phyloP scores from a whole-genome alignment of 2,329 filamentous ascomycete genomes.

The Epichloe bromicola region DNA sequence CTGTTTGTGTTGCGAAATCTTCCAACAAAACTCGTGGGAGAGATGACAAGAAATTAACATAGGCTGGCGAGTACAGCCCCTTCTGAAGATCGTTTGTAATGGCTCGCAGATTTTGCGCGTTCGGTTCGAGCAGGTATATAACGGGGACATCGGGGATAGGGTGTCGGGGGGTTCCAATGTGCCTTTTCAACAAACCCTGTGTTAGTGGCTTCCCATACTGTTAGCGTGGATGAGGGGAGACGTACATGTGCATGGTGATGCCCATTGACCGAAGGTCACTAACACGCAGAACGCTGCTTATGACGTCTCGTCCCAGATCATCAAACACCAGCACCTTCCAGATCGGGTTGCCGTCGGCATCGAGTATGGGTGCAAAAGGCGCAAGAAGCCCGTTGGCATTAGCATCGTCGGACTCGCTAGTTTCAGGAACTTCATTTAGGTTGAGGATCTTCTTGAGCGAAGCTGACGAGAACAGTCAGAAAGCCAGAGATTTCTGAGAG shows the following conservation, averaged over 20 bases:
- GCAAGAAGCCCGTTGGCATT: slow-evolving; percentile 51
- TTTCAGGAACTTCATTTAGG: slow-evolving; percentile 62
- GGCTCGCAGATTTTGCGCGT: slow-evolving; percentile 59
- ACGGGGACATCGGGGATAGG: slow-evolving; percentile 93
- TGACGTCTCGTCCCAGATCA: slow-evolving; percentile 79
- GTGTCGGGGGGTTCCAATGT: slow-evolving; percentile 69
- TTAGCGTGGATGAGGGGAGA: background rate
- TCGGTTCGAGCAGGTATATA: slow-evolving; percentile 92
- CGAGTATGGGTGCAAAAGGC: slow-evolving; percentile 66
- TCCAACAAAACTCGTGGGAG: slow-evolving; percentile 82
- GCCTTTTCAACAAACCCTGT: slow-evolving; percentile 32
- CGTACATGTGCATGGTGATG: slow-evolving; percentile 89
- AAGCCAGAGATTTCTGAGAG: background rate
- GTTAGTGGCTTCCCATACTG: background rate
- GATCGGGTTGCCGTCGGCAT: slow-evolving; percentile 79
- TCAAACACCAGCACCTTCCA: slow-evolving; percentile 98
- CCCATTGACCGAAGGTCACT: slow-evolving; percentile 87
- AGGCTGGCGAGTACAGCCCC: slow-evolving; percentile 81
- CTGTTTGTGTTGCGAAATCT: slow-evolving; percentile 85
- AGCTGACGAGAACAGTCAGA: slow-evolving; percentile 34
- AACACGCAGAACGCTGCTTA: slow-evolving; percentile 88
- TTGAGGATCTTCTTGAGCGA: slow-evolving; percentile 95
- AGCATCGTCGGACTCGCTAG: slow-evolving; percentile 48
- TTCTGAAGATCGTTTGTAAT: slow-evolving; percentile 80
- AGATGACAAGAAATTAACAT: slow-evolving; percentile 94